These are phyloP conservation scores for Royoungia palumana DNA, from an alignment of 768 basidiomycete genomes.

Conservation along the genomic window DNA sequence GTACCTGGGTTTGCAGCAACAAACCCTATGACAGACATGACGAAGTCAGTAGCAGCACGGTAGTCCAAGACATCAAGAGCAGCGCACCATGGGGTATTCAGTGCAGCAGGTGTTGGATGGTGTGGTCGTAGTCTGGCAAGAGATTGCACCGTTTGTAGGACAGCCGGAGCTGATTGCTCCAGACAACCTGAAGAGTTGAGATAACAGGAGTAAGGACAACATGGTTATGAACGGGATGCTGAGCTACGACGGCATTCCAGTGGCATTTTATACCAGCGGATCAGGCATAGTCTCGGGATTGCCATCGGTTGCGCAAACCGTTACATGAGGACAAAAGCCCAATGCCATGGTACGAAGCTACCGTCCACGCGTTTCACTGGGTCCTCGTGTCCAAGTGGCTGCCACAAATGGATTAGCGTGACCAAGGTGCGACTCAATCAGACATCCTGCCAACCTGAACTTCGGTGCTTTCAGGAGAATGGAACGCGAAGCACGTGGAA, in stretches of 20 bases:
- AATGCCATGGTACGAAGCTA: neutral
- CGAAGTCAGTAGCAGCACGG: neutral
- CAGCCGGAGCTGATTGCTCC: conserved; percentile 48
- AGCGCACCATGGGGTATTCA: conserved; percentile 59
- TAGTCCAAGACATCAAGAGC: neutral
- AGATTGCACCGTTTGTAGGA: conserved; percentile 43
- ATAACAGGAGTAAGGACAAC: conserved; percentile 19
- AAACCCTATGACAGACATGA: conserved; percentile 44
- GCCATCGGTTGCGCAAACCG: neutral
- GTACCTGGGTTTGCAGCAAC: conserved; percentile 53
- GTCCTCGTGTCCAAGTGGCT: neutral
- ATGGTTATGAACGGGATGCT: neutral
- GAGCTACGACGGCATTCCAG: neutral
- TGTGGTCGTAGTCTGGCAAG: conserved; percentile 52
- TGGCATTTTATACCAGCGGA: conserved; percentile 15
- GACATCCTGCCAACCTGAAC: conserved; percentile 3
- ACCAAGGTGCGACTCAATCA: neutral
- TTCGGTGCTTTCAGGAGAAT: too few relatives aligned
- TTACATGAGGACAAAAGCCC: neutral
- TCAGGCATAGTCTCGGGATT: neutral
- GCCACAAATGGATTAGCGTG: neutral
- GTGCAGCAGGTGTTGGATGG: conserved; percentile 57
- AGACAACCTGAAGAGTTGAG: conserved; percentile 19
- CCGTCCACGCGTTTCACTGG: neutral
- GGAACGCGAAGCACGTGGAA: neutral